phyloP scores from a whole-genome alignment of 2,329 filamentous ascomycete species.

The Colletotrichum sp. region DNA sequence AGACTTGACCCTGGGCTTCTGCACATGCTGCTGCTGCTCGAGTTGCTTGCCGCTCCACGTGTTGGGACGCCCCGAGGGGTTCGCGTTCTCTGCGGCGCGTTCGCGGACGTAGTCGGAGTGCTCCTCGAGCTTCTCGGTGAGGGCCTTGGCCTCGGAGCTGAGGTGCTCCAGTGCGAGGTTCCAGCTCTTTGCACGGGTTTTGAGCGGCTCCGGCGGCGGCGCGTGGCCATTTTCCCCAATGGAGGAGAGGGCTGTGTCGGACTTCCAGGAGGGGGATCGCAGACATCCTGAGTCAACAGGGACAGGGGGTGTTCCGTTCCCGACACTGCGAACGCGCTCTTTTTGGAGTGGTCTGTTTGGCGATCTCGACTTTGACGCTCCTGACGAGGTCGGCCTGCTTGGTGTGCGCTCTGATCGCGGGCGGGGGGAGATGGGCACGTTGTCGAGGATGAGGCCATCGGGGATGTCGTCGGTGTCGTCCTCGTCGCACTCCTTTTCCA shows the following conservation, averaged over 20 bases:
- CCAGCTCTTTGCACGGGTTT: conserved; percentile 75
- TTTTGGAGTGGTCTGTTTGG: conserved; percentile 54
- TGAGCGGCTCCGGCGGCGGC: conserved; percentile 42
- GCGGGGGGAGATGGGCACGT: conserved; percentile 81
- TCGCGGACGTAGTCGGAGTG: conserved; percentile 60
- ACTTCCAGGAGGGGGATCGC: conserved; percentile 60
- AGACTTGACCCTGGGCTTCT: conserved; percentile 64
- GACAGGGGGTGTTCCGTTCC: conserved; percentile 68
- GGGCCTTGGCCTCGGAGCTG: conserved; percentile 72
- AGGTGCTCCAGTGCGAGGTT: conserved; percentile 71
- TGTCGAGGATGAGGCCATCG: conserved; percentile 79
- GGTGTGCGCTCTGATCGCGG: conserved; percentile 60
- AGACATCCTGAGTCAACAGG: conserved; percentile 65
- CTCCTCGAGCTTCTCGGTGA: conserved; percentile 83
- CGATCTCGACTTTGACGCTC: conserved; percentile 43
- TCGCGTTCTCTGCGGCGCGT: conserved; percentile 13
- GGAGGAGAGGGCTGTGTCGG: conserved; percentile 43
- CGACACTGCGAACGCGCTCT: conserved; percentile 58
- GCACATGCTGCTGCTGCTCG: conserved; percentile 26
- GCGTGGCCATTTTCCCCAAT: conserved; percentile 30
- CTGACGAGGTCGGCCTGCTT: conserved; percentile 57
- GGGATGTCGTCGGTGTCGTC: conserved; percentile 82
- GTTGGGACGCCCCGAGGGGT: conserved; percentile 39
- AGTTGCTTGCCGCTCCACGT: conserved; percentile 37
- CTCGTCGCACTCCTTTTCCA: conserved; percentile 78